These are phyloP conservation scores for Aureobasidium vineae DNA, from an alignment of 2,329 filamentous ascomycete genomes.

Conservation along the genomic window DNA sequence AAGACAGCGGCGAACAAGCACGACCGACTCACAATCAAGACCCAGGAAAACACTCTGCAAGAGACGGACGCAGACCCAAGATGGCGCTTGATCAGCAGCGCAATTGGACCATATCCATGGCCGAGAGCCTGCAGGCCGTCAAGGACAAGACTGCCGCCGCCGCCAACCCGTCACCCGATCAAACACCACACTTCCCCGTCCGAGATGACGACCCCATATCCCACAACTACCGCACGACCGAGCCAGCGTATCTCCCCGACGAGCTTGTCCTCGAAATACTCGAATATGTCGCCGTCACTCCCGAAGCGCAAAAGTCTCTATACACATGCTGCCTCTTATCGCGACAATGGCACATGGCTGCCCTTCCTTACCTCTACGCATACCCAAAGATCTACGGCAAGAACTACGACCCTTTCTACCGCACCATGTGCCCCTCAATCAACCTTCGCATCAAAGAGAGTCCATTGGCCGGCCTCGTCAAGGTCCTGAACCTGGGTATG, in stretches of 20 bases:
- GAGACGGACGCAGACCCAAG: not conserved
- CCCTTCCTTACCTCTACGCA: slow-evolving; percentile 53
- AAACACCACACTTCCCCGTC: not conserved
- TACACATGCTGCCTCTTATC: slow-evolving; percentile 54
- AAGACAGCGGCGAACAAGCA: slow-evolving; percentile 20
- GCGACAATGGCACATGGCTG: slow-evolving; percentile 57
- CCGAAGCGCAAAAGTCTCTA: slow-evolving; percentile 48
- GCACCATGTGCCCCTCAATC: slow-evolving; percentile 55
- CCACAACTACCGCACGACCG: slow-evolving; percentile 11
- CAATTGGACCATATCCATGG: slow-evolving; percentile 41
- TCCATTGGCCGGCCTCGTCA: slow-evolving; percentile 52
- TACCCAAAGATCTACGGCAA: slow-evolving; percentile 52
- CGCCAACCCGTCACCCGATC: not conserved
- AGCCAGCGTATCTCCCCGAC: slow-evolving; percentile 49
- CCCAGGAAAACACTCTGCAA: not conserved
- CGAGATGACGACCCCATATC: slow-evolving; percentile 17
- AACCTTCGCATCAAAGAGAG: slow-evolving; percentile 51
- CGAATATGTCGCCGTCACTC: slow-evolving; percentile 41
- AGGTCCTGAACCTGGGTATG: slow-evolving; percentile 52
- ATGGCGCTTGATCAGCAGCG: slow-evolving; percentile 40
- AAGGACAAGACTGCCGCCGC: slow-evolving; percentile 24
- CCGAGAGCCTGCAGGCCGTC: slow-evolving; percentile 36
- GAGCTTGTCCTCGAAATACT: slow-evolving; percentile 56
- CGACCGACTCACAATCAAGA: not conserved
- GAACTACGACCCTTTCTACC: slow-evolving; percentile 55